These are phyloP conservation scores for Tetrastigma voinierianum DNA, from an alignment of 164 flowering plant genomes.

Conservation along the genomic window DNA sequence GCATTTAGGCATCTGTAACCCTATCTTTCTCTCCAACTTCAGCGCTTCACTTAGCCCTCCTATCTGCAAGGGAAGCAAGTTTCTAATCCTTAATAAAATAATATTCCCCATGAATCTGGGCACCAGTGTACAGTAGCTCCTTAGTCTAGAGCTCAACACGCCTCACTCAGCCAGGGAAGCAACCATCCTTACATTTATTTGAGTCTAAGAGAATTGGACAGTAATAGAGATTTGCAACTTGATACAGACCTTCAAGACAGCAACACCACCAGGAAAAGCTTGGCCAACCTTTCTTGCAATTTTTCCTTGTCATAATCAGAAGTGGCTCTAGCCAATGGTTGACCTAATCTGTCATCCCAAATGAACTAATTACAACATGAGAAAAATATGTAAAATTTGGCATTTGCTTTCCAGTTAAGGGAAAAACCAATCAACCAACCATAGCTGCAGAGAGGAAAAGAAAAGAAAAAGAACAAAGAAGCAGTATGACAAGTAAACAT, in stretches of 20 bases:
- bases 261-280: conserved; percentile 96
- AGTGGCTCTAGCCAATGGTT: conserved; percentile 63
- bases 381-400: neutral
- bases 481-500: neutral
- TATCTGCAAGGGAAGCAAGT: conserved; percentile 43
- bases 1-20: conserved; percentile 97
- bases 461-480: neutral
- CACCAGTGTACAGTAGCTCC: neutral
- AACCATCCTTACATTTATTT: neutral
- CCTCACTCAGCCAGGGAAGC: neutral
- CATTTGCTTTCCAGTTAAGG: too few relatives aligned
- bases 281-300: conserved; percentile 87
- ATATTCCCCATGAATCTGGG: too few relatives aligned
- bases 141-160: neutral
- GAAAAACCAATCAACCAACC: conserved; percentile 1
- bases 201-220: neutral
- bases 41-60: conserved; percentile 97
- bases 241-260: conserved; percentile 73
- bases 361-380: neutral
- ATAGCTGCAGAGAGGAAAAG: neutral
- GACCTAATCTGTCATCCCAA: conserved; percentile 61
- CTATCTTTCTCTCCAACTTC: conserved; percentile 97
- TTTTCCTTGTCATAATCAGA: conserved; percentile 94
- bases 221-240: neutral
- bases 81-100: neutral